Evolutionary conservation across 2,329 filamentous ascomycete genomes (phyloP), one percentile per base, ranked within the genome.

Genomic region (Exophiala xenobiotica): DNA sequence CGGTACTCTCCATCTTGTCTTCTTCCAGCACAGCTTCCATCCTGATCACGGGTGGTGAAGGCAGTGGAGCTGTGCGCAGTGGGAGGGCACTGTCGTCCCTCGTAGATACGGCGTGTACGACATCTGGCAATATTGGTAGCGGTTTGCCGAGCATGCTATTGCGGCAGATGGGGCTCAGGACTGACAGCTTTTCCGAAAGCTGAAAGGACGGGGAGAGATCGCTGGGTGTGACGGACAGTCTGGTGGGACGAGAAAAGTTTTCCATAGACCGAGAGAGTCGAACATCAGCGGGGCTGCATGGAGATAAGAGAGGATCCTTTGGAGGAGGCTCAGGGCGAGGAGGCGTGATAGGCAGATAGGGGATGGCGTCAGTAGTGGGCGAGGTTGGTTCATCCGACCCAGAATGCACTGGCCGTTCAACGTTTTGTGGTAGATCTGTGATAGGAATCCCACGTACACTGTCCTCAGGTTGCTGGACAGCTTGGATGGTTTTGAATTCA

Each of bases 381-480:
- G 59, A 55, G 26, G 35, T 43, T 38, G 60, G 54, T 35, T 57
- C 46, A 12, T 49, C 45, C 8, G 40, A 42, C 33, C 26, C 26
- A n/a, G 38, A 20, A 12, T 42, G 39, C n/a, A 52, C 41, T 29
- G 38, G 42, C 3, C 35, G 14, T 23, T 38, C 40, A 18, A 42
- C 18, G 16, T 42, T 48, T 9, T 27, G 16, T 19, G 45, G 53
- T 6, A 56, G 33, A 35, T 60, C 56, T 9, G 53, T 66, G 2
- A 76, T 75, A 41, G 72, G 72, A 44, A 81, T 81, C 7, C 78
- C 78, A 57, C 74, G 75, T 11, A 81, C 70, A 44, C 71, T 70
- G 20, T 69, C 68, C 42, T 69, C 68, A 6, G 79, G 76, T 37
- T 70, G 68, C 61, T 82, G 78, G 16, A 76, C 76, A 27, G 77